Percentiles rank a stretch among this genome's conserved stretches.
Evolutionary conservation across 2,329 filamentous ascomycete genomes (phyloP).

Genomic region (Xylariales sp.): DNA sequence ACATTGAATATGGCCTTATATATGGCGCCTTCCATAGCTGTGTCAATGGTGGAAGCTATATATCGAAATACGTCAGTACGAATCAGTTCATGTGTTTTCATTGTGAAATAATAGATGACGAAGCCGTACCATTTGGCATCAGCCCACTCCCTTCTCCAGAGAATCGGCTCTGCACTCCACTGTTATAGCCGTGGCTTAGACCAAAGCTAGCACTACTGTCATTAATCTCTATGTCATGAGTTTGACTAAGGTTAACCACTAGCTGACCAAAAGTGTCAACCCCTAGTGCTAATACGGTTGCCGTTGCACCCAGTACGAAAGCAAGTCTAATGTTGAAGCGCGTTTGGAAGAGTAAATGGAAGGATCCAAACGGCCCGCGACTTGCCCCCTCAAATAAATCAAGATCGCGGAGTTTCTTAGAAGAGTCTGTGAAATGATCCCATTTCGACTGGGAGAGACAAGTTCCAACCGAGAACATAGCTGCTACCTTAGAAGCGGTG

Average conservation of each 20-base stretch:
- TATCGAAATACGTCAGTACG: no score
- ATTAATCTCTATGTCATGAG: constrained; percentile 5
- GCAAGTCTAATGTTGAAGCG: constrained; percentile 3
- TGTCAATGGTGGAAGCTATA: no score
- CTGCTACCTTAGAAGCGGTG: constrained; percentile 8
- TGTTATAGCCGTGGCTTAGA: constrained; percentile 8
- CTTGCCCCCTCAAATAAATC: constrained; percentile 14
- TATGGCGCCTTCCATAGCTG: constrained; percentile 12
- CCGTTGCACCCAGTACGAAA: constrained; percentile 10
- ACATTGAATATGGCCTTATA: constrained; percentile 12
- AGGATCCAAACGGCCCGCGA: constrained; percentile 9
- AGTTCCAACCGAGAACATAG: constrained; percentile 7
- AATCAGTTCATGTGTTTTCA: no score
- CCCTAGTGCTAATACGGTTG: constrained; percentile 6
- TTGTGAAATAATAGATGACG: no score
- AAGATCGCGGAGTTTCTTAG: constrained; percentile 9
- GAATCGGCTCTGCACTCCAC: neutral
- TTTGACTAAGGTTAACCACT: constrained; percentile 7
- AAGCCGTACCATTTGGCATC: no score
- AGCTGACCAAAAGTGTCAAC: constrained; percentile 14
- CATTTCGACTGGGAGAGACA: constrained; percentile 15
- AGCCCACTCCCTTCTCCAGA: no score
- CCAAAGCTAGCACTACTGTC: constrained; percentile 9
- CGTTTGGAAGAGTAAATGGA: constrained; percentile 7
- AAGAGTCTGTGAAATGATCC: constrained; percentile 9